A percentile compares a stretch with the other conserved stretches of the same genome.
Evolutionary conservation across 225 moss, liverwort and hornwort genomes (phyloP).

Genomic region (Neckera pumila): DNA sequence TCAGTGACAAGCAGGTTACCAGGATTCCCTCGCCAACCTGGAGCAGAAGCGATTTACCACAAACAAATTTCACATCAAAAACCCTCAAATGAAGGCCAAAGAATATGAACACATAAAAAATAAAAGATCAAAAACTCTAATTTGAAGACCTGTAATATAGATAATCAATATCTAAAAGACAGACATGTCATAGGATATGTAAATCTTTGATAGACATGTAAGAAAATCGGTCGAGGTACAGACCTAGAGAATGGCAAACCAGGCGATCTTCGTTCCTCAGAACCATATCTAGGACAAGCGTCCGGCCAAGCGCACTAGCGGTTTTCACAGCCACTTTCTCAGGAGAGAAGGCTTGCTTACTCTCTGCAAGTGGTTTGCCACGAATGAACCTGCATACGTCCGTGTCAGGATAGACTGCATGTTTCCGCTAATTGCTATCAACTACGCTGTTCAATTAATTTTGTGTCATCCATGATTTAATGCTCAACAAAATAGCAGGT

Average conservation of each 20-base stretch:
- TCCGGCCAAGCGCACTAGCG: conserved; percentile 68
- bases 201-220: not conserved
- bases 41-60: not conserved
- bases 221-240: not conserved
- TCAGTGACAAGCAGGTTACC: conserved; percentile 78
- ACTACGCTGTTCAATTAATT: not conserved
- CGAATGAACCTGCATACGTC: conserved; percentile 48
- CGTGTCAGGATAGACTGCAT: not conserved
- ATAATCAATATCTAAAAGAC: not conserved
- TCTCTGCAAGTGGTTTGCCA: conserved; percentile 59
- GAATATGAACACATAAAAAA: not conserved
- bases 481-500: not conserved
- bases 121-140: not conserved
- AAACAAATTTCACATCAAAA: not conserved
- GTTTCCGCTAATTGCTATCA: not conserved
- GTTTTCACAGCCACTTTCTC: conserved; percentile 59
- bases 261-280: conserved; percentile 91
- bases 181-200: not conserved
- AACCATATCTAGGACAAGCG: conserved; percentile 70
- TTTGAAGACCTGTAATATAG: not conserved
- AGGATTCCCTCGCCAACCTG: conserved; percentile 84
- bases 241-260: conserved; percentile 54
- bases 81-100: not conserved
- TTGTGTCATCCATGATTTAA: not conserved
- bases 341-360: conserved; percentile 49